Evolutionary conservation across 2,329 filamentous ascomycete genomes (phyloP).

Genomic region (Aspergillus sp.): DNA sequence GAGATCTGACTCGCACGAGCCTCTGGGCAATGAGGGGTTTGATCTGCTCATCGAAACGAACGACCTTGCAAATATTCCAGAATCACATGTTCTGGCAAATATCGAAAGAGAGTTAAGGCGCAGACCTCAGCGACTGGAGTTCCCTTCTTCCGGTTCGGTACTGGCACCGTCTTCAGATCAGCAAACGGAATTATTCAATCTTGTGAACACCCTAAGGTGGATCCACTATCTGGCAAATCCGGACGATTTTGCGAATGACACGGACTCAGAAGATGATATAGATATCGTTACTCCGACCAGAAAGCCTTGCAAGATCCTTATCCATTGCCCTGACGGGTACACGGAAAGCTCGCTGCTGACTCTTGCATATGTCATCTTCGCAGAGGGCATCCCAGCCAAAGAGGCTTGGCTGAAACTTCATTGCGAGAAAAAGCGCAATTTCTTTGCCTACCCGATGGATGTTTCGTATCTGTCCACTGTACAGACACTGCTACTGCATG

Average conservation of each 20-base stretch:
- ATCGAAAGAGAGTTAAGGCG: slow-evolving; percentile 51
- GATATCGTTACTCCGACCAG: slow-evolving; percentile 39
- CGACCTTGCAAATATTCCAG: slow-evolving; percentile 70
- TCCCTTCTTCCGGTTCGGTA: slow-evolving; percentile 91
- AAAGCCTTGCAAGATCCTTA: slow-evolving; percentile 61
- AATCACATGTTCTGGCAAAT: slow-evolving; percentile 56
- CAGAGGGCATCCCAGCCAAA: slow-evolving; percentile 69
- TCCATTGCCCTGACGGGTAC: slow-evolving; percentile 93
- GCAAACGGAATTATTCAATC: slow-evolving; percentile 70
- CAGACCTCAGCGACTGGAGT: slow-evolving; percentile 58
- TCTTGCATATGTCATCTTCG: slow-evolving; percentile 89
- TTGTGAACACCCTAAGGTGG: slow-evolving; percentile 83
- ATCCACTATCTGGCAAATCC: slow-evolving; percentile 76
- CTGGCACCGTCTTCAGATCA: slow-evolving; percentile 55
- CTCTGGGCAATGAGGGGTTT: slow-evolving; percentile 51
- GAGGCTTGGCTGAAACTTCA: slow-evolving; percentile 85
- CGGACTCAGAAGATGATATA: slow-evolving; percentile 50
- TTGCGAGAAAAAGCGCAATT: slow-evolving; percentile 72
- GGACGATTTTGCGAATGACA: slow-evolving; percentile 25
- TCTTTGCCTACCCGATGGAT: slow-evolving; percentile 91
- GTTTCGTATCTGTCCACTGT: slow-evolving; percentile 72
- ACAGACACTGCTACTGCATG: slow-evolving; percentile 62
- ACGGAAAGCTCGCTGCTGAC: slow-evolving; percentile 86
- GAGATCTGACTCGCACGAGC: slow-evolving; percentile 29
- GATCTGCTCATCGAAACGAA: slow-evolving; percentile 84